Base-by-base conservation (phyloP, 1,284 basidiomycete genomes). In the Fomitopsis pinicola region DNA sequence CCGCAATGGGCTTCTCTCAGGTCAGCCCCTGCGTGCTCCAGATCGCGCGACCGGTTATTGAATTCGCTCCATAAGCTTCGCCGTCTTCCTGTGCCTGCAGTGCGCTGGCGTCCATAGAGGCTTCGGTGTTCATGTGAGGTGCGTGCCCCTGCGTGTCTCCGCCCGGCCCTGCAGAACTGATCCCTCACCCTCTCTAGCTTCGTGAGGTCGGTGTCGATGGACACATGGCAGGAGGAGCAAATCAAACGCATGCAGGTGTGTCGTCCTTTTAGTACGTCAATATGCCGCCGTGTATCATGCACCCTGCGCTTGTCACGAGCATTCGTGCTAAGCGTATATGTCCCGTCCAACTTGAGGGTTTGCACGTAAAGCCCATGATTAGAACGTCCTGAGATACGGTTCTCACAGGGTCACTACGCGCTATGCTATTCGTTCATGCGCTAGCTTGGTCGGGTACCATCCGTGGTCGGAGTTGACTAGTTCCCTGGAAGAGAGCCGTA, bases 121-220 rank as follows among this genome's bases (percentile, higher is more conserved):
- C 56, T 89, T 94, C 69, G 93, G 93, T 52, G 93, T 95, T 30
- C 93, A 95, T 74, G 82, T 94, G 71, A 92, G 89, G 88, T 85
- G 55, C 55, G 71, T 62, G 15, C 40, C 15, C 22, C 64, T 55
- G 26, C 45, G 22, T n/a, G 19, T 58, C 57, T 58, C 57, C 5
- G 7, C 22, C 19, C 42, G 8, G 33, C 33, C 33, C 44, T 38
- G 30, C 26, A 42, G 9, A 3, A 5, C 42, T 44, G 17, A 56
- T 9, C 14, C 42, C 52, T 61, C 55, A 33, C 55, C 63, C 45
- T 28, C 45, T 28, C 30, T 75, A 95, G 92, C 71, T 96, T 96
- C 76, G 92, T 97, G 59, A 84, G 94, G 70, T 95, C 92, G 55
- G 86, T 94, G 68, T 95, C 94, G 60, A 97, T 97, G 95, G 95